Evolutionary conservation across 495 filamentous ascomycete species (phyloP).

Genomic region (Neurospora tetrasperma): DNA sequence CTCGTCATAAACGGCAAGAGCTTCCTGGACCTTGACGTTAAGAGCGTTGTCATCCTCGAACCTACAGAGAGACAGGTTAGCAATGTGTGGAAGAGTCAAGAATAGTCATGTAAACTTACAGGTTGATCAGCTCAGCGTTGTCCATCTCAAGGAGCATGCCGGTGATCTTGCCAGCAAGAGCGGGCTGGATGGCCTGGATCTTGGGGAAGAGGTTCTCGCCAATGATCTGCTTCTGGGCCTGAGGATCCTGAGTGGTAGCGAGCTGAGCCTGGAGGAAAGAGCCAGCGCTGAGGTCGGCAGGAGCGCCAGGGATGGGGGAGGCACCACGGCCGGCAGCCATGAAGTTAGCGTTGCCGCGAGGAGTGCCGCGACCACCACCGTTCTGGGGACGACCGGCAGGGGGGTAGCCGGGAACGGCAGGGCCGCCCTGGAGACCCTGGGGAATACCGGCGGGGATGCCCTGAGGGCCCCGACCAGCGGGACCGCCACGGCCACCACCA

Average conservation of each 20-base stretch:
- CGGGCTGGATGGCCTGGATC: conserved; percentile 86
- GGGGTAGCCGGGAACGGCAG: conserved; percentile 55
- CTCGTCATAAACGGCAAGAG: conserved; percentile 92
- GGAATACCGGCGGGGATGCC: conserved; percentile 59
- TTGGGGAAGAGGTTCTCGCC: conserved; percentile 97
- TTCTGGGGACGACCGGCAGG: conserved; percentile 38
- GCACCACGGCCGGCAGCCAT: conserved; percentile 48
- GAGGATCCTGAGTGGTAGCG: conserved; percentile 40
- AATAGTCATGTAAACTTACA: conserved; percentile 56
- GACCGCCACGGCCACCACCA: conserved; percentile 59
- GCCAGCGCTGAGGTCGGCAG: conserved; percentile 29
- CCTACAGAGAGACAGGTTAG: conserved; percentile 37
- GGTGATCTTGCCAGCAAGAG: conserved; percentile 97
- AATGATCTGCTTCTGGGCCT: conserved; percentile 93
- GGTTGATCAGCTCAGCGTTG: conserved; percentile 77
- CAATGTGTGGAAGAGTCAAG: conserved; percentile 1
- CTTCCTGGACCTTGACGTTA: conserved; percentile 90
- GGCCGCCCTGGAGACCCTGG: conserved; percentile 38
- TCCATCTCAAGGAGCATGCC: conserved; percentile 99
- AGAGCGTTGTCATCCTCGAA: conserved; percentile 85
- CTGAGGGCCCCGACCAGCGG: conserved; percentile 63
- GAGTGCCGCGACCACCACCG: conserved; percentile 30
- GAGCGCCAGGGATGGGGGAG: conserved; percentile 9
- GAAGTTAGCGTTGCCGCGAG: conserved; percentile 25
- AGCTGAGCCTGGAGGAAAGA: conserved; percentile 41